Evolutionary conservation across 805 yeast genomes (phyloP).

Genomic region (Lachancea nothofagi): DNA sequence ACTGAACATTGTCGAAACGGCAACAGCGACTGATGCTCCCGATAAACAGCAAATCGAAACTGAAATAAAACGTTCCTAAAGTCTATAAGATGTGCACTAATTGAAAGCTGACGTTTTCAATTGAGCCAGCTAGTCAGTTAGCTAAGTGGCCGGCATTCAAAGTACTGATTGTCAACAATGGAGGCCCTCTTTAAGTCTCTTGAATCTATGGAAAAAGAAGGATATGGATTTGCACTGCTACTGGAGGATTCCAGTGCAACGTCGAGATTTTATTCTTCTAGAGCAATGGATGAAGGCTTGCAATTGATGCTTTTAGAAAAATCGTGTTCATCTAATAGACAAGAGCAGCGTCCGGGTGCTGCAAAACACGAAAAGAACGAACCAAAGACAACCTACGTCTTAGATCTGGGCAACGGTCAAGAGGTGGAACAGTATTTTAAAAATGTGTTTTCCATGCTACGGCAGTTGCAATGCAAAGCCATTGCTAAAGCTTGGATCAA

Average conservation of each 20-base stretch:
- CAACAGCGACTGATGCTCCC: no score
- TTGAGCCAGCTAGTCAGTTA: no score
- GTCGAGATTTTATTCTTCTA: not conserved
- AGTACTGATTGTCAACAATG: no score
- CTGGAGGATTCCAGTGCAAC: not conserved
- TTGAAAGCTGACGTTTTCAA: no score
- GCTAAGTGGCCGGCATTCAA: no score
- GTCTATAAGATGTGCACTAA: no score
- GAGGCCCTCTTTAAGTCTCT: slow-evolving; percentile 2
- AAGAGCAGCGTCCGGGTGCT: no score
- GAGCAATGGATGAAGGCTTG: not conserved
- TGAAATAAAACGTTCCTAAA: no score
- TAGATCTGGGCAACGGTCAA: slow-evolving; percentile 9
- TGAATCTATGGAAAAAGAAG: slow-evolving; percentile 1
- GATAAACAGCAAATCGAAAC: no score
- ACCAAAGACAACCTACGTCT: not conserved
- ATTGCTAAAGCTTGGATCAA: slow-evolving; percentile 67
- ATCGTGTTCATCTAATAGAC: no score
- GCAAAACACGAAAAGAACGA: slow-evolving; percentile 5
- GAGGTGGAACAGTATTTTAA: slow-evolving; percentile 13
- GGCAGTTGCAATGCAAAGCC: slow-evolving; percentile 53
- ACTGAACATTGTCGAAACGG: no score
- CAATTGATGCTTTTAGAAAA: slow-evolving; percentile 2
- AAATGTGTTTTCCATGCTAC: slow-evolving; percentile 35
- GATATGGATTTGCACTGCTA: slow-evolving; percentile 4